phyloP scores from a whole-genome alignment of 1,139 yeast species.

The Blastobotrys illinoisensis region DNA sequence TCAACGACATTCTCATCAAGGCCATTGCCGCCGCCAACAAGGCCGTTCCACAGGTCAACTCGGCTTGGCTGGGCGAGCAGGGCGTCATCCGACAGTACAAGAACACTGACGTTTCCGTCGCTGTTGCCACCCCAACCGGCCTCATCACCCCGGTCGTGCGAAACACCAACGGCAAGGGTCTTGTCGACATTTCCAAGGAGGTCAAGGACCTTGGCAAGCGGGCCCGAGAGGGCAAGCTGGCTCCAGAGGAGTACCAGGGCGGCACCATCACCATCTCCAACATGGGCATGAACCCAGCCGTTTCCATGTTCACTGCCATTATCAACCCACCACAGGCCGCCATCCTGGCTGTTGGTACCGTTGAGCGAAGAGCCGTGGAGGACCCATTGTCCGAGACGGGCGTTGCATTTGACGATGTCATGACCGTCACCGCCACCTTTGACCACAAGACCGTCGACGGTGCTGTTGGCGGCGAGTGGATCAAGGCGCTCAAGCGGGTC shows the following conservation, averaged over 20 bases:
- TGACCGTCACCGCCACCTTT: conserved; percentile 90
- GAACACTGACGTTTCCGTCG: conserved; percentile 94
- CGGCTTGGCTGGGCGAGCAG: conserved; percentile 87
- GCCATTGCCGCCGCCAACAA: conserved; percentile 86
- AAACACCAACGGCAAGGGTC: conserved; percentile 82
- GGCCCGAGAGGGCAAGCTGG: conserved; percentile 88
- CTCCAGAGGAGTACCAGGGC: conserved; percentile 97
- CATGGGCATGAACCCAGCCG: conserved; percentile 98
- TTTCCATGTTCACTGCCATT: conserved; percentile 86
- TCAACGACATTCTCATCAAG: conserved; percentile 90
- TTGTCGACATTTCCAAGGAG: conserved; percentile 71
- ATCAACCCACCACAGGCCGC: conserved; percentile 97
- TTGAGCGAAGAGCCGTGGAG: conserved; percentile 88
- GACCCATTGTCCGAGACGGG: conserved; percentile 89
- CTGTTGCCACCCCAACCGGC: conserved; percentile 98
- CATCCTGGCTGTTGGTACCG: conserved; percentile 90
- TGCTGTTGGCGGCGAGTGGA: conserved; percentile 95
- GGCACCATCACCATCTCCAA: conserved; percentile 98
- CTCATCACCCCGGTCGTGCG: conserved; percentile 92
- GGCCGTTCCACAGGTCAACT: conserved; percentile 90
- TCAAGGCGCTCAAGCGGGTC: conserved; percentile 84
- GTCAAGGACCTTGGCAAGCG: conserved; percentile 92
- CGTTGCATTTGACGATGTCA: conserved; percentile 83
- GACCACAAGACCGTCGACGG: conserved; percentile 98
- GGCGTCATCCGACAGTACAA: conserved; percentile 88